Base-by-base conservation (phyloP, 371 early-diverging fungal species). In the Mortierella sp. region DNA sequence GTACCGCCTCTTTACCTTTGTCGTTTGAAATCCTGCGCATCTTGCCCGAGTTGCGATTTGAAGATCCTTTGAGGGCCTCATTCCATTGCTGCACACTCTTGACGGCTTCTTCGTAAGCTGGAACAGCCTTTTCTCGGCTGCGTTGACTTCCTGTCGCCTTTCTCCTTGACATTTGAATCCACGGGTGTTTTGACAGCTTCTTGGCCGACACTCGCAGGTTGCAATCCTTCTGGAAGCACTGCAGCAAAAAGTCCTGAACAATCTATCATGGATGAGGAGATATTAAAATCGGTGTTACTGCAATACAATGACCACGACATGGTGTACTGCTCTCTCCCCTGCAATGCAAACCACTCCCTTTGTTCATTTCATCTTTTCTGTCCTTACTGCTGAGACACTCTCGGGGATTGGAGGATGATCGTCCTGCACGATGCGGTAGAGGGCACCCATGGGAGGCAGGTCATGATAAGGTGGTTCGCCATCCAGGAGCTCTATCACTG, bases 371-470 rank as follows among this genome's bases (percentile, higher is more conserved):
- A 50, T 54, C 21, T 64, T 21, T 21, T 21, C 37, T 37, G 8
- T 71, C 9, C 73, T 82, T 91, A 92, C 92, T 24, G 89, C 87
- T n/a, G 97, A 96, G 3, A 96, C 94, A 40, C 90, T 91, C 21
- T 94, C 94, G 5, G 98, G 98, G 26, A 98, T 88, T 10, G 98
- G 97, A 37, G 97, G 96, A 71, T 91, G 91, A 24, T 94, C 94
- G 83, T 96, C 98, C 87, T 97, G 96, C 5, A 98, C 98, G 71
- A 98, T 97, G 69, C 93, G 93, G 87, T 96, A 98, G 81, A 98
- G 91, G 46, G 97, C 96, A 2, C 96, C 92, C 97, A 97, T 96
- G 53, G 95, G 93, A 72, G 93, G 90, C 64, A 97, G 72, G 40
- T 93, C 93, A 16, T 91, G 89, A 88, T 97, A 98, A 16, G 97